These are phyloP conservation scores for Citrus unshiu DNA, from an alignment of 345 rosid genomes.

Conservation along the genomic window DNA sequence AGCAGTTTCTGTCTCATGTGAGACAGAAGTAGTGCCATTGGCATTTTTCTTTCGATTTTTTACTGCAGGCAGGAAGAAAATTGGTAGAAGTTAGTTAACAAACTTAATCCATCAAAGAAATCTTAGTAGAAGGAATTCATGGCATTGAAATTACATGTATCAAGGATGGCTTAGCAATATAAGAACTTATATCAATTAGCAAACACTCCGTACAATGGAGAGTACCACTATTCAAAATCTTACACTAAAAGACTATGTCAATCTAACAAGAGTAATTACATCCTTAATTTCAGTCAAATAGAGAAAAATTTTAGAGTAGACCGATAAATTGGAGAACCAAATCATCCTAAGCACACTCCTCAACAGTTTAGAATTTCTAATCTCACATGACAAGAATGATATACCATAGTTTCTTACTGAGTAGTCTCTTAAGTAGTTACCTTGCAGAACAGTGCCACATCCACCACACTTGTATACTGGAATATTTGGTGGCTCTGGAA, in stretches of 20 bases:
- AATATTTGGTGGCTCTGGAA: conserved; percentile 53
- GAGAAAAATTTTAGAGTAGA: background rate
- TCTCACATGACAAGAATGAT: background rate
- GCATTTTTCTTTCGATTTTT: conserved; percentile 40
- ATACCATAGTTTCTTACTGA: background rate
- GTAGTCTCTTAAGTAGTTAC: conserved; percentile 27
- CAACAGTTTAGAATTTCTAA: background rate
- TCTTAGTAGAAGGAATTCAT: background rate
- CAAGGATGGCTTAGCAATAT: background rate
- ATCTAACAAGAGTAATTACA: background rate
- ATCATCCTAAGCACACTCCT: background rate
- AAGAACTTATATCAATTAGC: background rate
- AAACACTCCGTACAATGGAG: background rate
- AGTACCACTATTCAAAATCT: background rate
- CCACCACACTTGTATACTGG: conserved; percentile 70
- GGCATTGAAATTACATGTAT: background rate
- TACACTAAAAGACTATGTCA: background rate
- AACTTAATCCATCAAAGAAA: background rate
- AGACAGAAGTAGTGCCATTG: conserved; percentile 20
- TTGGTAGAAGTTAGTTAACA: background rate
- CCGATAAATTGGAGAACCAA: background rate
- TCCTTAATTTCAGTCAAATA: background rate
- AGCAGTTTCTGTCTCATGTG: conserved; percentile 25
- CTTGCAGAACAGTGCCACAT: conserved; percentile 58
- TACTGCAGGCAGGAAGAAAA: conserved; percentile 40